These are phyloP conservation scores for Pythium folliculosum DNA, from an alignment of 352 stramenopile genomes.

Conservation along the genomic window DNA sequence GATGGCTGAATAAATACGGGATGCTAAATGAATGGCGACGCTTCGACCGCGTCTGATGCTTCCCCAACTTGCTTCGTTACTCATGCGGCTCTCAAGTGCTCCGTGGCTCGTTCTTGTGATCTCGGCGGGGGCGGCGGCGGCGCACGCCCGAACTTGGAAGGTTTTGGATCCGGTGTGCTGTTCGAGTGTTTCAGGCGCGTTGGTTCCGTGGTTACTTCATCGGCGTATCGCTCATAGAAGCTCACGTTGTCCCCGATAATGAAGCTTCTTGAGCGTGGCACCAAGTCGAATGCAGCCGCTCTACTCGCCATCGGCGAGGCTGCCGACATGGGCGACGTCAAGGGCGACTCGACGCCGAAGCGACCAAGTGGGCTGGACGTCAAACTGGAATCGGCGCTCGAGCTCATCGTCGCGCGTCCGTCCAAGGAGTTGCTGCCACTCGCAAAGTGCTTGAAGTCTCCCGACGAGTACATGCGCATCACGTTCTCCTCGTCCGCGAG, in stretches of 20 bases:
- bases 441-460: conserved; percentile 66
- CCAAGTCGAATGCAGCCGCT: conserved; percentile 14
- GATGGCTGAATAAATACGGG: conserved; percentile 33
- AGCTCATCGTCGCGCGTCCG: conserved; percentile 22
- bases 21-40: conserved; percentile 21
- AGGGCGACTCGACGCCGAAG: conserved; percentile 37
- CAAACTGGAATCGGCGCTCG: conserved; percentile 8
- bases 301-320: conserved; percentile 1
- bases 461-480: conserved; percentile 57
- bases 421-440: conserved; percentile 20
- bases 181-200: conserved; percentile 16
- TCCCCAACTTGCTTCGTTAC: conserved; percentile 1
- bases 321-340: conserved; percentile 16
- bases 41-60: conserved; percentile 30
- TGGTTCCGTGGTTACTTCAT: conserved; percentile 8
- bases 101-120: background rate
- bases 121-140: conserved; percentile 18
- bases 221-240: conserved; percentile 34
- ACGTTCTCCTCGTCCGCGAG: conserved; percentile 59
- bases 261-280: conserved; percentile 44
- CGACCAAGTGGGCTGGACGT: conserved; percentile 34
- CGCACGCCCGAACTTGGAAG: background rate
- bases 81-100: conserved; percentile 23
- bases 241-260: conserved; percentile 32
- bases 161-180: conserved; percentile 23